A percentile compares a stretch with the other conserved stretches of the same genome.
Evolutionary conservation across 2,329 filamentous ascomycete genomes (phyloP).

Genomic region (Iodosphaeria phyllophila): DNA sequence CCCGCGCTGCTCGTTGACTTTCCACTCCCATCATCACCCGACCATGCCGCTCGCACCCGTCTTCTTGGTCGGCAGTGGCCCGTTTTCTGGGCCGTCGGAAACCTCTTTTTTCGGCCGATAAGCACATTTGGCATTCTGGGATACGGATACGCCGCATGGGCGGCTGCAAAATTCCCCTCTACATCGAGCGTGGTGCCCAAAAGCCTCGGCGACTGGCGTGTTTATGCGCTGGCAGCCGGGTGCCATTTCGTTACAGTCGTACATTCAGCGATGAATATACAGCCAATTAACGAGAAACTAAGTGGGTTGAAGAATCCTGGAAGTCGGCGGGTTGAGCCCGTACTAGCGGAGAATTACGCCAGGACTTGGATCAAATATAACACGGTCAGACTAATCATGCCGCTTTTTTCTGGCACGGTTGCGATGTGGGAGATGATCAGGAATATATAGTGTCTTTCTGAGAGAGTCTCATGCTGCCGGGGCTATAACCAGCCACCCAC

Average conservation of each 20-base stretch:
- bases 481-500: no score
- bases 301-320: conserved; percentile 16
- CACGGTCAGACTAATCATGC: conserved; percentile 15
- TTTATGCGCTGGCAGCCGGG: conserved; percentile 21
- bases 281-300: conserved; percentile 28
- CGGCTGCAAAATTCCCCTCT: conserved; percentile 5
- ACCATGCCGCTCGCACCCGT: conserved; percentile 20
- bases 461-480: not conserved
- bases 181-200: conserved; percentile 5
- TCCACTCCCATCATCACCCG: conserved; percentile 18
- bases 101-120: conserved; percentile 31
- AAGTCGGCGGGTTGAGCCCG: conserved; percentile 7
- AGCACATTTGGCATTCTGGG: conserved; percentile 26
- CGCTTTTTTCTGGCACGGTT: conserved; percentile 14
- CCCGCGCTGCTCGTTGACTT: conserved; percentile 27
- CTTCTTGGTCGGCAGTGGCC: conserved; percentile 29
- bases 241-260: conserved; percentile 26
- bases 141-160: conserved; percentile 23
- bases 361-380: conserved; percentile 17
- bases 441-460: conserved; percentile 3
- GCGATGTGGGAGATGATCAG: conserved; percentile 14
- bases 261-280: conserved; percentile 30
- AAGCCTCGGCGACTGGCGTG: conserved; percentile 21
- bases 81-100: conserved; percentile 28
- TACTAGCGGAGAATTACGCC: conserved; percentile 14